phyloP scores from a whole-genome alignment of 257 asterid species.

The Plectranthus barbatus region DNA sequence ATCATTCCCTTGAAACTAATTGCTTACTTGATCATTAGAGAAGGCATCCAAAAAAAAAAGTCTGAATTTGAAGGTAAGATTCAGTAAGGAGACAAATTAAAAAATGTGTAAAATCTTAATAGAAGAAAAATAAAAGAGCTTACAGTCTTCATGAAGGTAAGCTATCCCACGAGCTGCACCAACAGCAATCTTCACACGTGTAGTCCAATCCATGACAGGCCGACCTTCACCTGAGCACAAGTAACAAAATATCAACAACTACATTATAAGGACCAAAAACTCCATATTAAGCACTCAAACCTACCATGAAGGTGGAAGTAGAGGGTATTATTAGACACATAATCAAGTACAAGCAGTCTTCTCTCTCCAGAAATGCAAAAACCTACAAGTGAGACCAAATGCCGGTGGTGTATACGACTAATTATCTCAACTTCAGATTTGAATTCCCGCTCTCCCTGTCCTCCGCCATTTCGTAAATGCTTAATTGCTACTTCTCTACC shows the following conservation, averaged over 20 bases:
- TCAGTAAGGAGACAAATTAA: too few relatives aligned
- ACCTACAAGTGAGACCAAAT: constrained; percentile 93
- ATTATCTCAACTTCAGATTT: constrained; percentile 94
- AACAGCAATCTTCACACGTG: constrained; percentile 69
- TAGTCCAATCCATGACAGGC: constrained; percentile 77
- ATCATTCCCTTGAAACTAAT: background rate
- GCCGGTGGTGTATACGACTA: constrained; percentile 91
- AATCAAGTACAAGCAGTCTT: constrained; percentile 85
- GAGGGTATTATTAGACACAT: constrained; percentile 74
- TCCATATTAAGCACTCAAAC: background rate
- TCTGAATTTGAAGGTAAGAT: background rate
- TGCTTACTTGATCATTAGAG: background rate
- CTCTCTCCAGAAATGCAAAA: constrained; percentile 75
- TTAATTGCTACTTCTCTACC: constrained; percentile 90
- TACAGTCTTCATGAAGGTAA: constrained; percentile 99
- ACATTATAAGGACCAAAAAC: background rate
- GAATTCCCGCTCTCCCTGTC: constrained; percentile 93
- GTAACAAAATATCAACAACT: constrained; percentile 4
- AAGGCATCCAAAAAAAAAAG: background rate
- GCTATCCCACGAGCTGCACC: constrained; percentile 99
- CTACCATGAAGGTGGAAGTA: constrained; percentile 98
- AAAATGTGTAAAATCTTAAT: too few relatives aligned
- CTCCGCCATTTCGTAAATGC: constrained; percentile 66
- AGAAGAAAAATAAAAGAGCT: constrained; percentile 23
- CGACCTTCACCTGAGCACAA: constrained; percentile 47